Percentiles rank a stretch among this genome's conserved stretches.
Conservation (phyloP, 192 early-diverging fungal genomes). For the Umbelopsis isabellina region DNA sequence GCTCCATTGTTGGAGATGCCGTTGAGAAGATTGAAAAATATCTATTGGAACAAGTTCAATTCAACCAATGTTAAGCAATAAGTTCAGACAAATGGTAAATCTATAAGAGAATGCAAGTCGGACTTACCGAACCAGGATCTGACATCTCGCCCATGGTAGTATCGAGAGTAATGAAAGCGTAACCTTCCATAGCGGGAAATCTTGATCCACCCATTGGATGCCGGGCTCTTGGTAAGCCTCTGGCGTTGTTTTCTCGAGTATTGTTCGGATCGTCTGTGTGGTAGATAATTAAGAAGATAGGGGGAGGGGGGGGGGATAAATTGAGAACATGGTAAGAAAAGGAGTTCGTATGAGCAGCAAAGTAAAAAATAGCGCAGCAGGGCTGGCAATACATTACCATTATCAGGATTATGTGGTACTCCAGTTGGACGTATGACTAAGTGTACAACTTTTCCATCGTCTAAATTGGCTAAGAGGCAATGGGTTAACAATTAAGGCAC, state of each 20-base stretch:
- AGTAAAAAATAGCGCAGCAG: background rate
- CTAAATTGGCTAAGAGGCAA: slow-evolving; percentile 36
- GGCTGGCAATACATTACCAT: slow-evolving; percentile 37
- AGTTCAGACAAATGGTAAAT: background rate
- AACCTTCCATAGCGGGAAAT: slow-evolving; percentile 40
- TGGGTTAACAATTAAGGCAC: background rate
- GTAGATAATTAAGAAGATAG: background rate
- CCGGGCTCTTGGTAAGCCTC: background rate
- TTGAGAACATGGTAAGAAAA: slow-evolving; percentile 2
- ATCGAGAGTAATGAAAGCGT: slow-evolving; percentile 39
- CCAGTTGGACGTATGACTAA: slow-evolving; percentile 53
- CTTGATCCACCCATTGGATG: slow-evolving; percentile 12
- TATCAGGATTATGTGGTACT: slow-evolving; percentile 47
- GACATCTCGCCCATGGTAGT: slow-evolving; percentile 22
- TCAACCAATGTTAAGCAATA: background rate
- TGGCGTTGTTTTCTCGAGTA: background rate
- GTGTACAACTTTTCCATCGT: slow-evolving; percentile 54
- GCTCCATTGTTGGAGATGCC: slow-evolving; percentile 1
- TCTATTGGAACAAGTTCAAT: background rate
- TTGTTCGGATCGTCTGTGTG: slow-evolving; percentile 1
- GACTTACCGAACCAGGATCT: slow-evolving; percentile 28
- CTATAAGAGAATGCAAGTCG: background rate
- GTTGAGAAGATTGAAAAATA: slow-evolving; percentile 14
- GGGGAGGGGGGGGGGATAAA: background rate
- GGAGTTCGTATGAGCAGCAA: background rate